A percentile compares a stretch with the other conserved stretches of the same genome.
Evolutionary conservation across 805 yeast genomes (phyloP).

Genomic region (Lachancea fermentati): DNA sequence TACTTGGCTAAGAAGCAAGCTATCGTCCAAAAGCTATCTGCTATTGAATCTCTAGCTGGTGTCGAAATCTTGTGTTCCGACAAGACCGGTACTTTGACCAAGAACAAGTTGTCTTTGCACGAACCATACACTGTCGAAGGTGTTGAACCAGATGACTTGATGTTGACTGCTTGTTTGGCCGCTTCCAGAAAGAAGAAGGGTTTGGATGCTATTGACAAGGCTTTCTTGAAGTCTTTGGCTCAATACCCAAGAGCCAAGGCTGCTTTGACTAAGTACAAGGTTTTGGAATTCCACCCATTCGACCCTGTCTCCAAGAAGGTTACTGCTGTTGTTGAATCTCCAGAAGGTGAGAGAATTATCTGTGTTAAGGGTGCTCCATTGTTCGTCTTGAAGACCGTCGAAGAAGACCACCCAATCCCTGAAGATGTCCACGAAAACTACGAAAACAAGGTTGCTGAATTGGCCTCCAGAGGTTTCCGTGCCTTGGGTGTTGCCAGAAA

Average conservation of each 20-base stretch:
- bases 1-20: slow-evolving; percentile 96
- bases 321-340: slow-evolving; percentile 90
- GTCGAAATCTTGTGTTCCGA: slow-evolving; percentile 97
- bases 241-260: slow-evolving; percentile 87
- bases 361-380: slow-evolving; percentile 99
- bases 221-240: slow-evolving; percentile 87
- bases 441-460: slow-evolving; percentile 95
- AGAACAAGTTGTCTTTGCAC: slow-evolving; percentile 91
- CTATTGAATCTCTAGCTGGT: slow-evolving; percentile 96
- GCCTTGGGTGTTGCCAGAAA: slow-evolving; percentile 98
- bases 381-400: slow-evolving; percentile 93
- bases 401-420: slow-evolving; percentile 94
- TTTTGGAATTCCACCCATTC: slow-evolving; percentile 92
- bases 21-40: slow-evolving; percentile 93
- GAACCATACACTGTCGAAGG: slow-evolving; percentile 98
- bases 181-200: slow-evolving; percentile 98
- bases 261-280: slow-evolving; percentile 90
- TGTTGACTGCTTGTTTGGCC: slow-evolving; percentile 97
- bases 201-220: slow-evolving; percentile 95
- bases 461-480: slow-evolving; percentile 97
- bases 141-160: slow-evolving; percentile 91
- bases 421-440: slow-evolving; percentile 91
- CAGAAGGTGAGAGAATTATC: slow-evolving; percentile 89
- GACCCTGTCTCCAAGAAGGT: slow-evolving; percentile 98
- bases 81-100: slow-evolving; percentile 96